Evolutionary conservation across 2,329 filamentous ascomycete species (phyloP).

Genomic region (Talaromyces sp.): DNA sequence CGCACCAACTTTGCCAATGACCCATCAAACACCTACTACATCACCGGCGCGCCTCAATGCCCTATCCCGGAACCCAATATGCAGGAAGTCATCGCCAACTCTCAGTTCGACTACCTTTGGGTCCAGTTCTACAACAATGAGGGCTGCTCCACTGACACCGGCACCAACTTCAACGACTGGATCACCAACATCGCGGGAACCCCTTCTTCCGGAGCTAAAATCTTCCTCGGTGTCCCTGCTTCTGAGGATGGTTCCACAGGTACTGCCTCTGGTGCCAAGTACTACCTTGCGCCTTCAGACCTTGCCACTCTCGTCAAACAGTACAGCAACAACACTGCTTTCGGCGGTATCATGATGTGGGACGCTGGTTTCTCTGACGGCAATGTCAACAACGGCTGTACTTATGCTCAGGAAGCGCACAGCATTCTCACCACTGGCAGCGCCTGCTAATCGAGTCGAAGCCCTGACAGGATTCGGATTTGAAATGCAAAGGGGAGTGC

Average conservation of each 20-base stretch:
- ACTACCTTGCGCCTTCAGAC: conserved; percentile 49
- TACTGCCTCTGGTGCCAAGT: conserved; percentile 20
- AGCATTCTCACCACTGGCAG: conserved; percentile 32
- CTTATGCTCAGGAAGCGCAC: conserved; percentile 51
- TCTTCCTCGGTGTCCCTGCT: conserved; percentile 53
- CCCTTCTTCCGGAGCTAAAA: conserved; percentile 46
- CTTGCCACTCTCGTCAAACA: conserved; percentile 45
- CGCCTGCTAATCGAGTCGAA: neutral
- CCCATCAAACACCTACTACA: conserved; percentile 43
- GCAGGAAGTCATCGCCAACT: conserved; percentile 42
- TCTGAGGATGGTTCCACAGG: conserved; percentile 28
- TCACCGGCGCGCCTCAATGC: conserved; percentile 55
- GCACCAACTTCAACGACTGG: conserved; percentile 50
- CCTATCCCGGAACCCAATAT: conserved; percentile 48
- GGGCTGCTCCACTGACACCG: conserved; percentile 46
- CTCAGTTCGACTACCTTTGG: conserved; percentile 53
- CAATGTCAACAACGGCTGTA: conserved; percentile 45
- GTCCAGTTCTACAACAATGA: conserved; percentile 57
- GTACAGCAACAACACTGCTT: conserved; percentile 42
- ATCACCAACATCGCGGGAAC: conserved; percentile 35
- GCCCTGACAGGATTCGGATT: neutral
- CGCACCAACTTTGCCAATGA: conserved; percentile 40
- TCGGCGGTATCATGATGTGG: conserved; percentile 61
- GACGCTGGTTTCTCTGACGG: conserved; percentile 51
- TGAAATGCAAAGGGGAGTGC: neutral